These are phyloP conservation scores for Aspergillus sclerotiicarbonarius DNA, from an alignment of 495 filamentous ascomycete species.

Conservation along the genomic window DNA sequence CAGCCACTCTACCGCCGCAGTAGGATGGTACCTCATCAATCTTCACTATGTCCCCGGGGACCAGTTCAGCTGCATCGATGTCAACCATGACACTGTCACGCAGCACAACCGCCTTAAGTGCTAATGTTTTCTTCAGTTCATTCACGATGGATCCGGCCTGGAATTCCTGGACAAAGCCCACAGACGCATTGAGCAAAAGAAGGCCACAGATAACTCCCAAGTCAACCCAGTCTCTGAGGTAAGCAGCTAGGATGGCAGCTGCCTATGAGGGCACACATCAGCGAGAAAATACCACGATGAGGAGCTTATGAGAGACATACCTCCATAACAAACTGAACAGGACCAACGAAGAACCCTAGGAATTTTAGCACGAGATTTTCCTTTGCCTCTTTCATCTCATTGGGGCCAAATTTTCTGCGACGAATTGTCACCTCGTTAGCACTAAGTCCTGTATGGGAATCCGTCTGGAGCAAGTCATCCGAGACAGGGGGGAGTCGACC, in stretches of 20 bases:
- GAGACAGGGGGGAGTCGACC: slow-evolving; percentile 49
- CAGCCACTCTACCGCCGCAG: background rate
- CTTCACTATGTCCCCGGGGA: slow-evolving; percentile 86
- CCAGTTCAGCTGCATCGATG: slow-evolving; percentile 73
- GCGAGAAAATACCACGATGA: background rate
- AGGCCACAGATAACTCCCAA: slow-evolving; percentile 76
- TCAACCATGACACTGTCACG: slow-evolving; percentile 72
- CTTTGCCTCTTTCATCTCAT: slow-evolving; percentile 88
- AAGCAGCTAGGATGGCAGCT: slow-evolving; percentile 72
- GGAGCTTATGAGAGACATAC: slow-evolving; percentile 36
- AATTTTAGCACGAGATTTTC: slow-evolving; percentile 83
- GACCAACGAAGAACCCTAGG: slow-evolving; percentile 79
- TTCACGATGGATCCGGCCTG: slow-evolving; percentile 89
- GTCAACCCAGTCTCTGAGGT: slow-evolving; percentile 75
- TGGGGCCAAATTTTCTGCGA: slow-evolving; percentile 78
- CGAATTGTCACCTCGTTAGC: slow-evolving; percentile 63
- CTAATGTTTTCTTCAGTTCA: slow-evolving; percentile 87
- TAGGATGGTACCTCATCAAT: slow-evolving; percentile 66
- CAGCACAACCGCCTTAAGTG: slow-evolving; percentile 79
- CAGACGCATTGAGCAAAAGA: slow-evolving; percentile 73
- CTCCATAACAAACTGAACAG: slow-evolving; percentile 95
- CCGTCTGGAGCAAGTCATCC: slow-evolving; percentile 68
- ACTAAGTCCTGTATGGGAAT: slow-evolving; percentile 68
- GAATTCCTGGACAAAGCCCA: slow-evolving; percentile 87
- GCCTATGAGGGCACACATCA: slow-evolving; percentile 40